Evolutionary conservation across 106 monocot genomes (phyloP), one percentile per base, ranked within the genome.

Genomic region (Chionographis japonica): DNA sequence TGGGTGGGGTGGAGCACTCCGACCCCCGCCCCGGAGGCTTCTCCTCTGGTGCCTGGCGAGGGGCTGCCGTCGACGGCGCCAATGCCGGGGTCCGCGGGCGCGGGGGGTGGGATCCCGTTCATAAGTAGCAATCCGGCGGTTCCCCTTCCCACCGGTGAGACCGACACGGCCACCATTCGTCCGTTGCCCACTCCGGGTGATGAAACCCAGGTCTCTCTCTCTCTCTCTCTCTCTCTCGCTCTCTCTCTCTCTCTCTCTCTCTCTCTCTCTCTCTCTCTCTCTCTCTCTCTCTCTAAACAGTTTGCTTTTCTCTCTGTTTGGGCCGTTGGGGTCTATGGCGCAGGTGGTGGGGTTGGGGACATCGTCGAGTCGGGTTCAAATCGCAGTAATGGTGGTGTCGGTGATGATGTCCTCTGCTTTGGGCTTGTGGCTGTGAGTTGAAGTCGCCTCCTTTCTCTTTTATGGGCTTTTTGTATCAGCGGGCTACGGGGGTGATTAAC

Each of bases 101-200:
- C 52, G 4, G 56, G 43, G 17, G 75, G 42, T 10, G 78, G 79
- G n/a, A 78, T 78, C 14, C 92, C 85, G 12, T 92, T 92, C 61
- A 83, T 88, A 15, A 85, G 69, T 55, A 88, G 92, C 68, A 88
- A 78, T 40, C 92, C 92, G 4, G 88, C 85, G 4, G 80, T 92
- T 54, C 88, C 92, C 10, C 41, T 88, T 12, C 88, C 92, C 12
- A 75, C 77, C 8, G 92, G 88, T 2, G 72, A 80, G 50, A 78
- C 85, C 0, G 88, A 88, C 60, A 70, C 85, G 1, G 76, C 81
- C 41, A 72, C 73, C 39, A 67, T 83, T 57, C 80, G 67, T 1
- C 88, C 92, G 4, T 46, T 83, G 72, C 78, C 84, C 0, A 67
- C 76, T 12, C 80, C 80, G 14, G 86, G 80, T 4, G 74, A 63